A percentile compares a stretch with the other conserved stretches of the same genome.
These are phyloP conservation scores for Yamadazyma friedrichii DNA, from an alignment of 1,139 yeast genomes.

Conservation along the genomic window DNA sequence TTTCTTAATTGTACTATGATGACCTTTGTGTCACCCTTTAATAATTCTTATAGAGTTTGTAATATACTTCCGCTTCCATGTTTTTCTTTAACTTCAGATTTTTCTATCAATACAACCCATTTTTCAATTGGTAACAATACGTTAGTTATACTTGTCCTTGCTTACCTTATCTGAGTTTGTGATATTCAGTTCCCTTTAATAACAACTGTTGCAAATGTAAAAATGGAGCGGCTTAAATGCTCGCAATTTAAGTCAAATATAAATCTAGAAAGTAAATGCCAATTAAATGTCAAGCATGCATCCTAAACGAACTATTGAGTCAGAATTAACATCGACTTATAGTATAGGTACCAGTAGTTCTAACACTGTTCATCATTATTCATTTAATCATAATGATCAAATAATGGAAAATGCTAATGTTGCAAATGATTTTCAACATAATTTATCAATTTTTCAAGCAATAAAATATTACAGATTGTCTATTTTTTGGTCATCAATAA, in stretches of 20 bases:
- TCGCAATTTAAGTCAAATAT: constrained; percentile 1
- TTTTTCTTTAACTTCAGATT: no score
- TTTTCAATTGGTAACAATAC: no score
- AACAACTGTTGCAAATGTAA: no score
- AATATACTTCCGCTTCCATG: not conserved
- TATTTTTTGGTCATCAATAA: constrained; percentile 20
- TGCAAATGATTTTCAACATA: constrained; percentile 18
- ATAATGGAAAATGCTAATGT: constrained; percentile 13
- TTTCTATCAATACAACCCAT: no score
- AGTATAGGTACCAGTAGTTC: not conserved
- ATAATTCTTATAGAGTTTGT: constrained; percentile 1
- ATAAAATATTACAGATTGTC: constrained; percentile 17
- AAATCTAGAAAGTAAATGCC: no score
- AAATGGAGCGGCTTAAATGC: no score
- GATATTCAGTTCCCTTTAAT: no score
- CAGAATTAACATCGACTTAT: not conserved
- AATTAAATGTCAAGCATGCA: no score
- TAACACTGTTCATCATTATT: not conserved
- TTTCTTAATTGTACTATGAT: constrained; percentile 12
- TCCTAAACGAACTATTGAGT: no score
- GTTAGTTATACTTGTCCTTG: no score
- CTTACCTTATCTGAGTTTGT: no score
- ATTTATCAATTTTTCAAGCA: constrained; percentile 16
- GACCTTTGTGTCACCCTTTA: no score
- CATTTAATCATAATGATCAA: not conserved